These are phyloP conservation scores for Alternaria panax DNA, from an alignment of 2,329 filamentous ascomycete genomes.

Conservation along the genomic window DNA sequence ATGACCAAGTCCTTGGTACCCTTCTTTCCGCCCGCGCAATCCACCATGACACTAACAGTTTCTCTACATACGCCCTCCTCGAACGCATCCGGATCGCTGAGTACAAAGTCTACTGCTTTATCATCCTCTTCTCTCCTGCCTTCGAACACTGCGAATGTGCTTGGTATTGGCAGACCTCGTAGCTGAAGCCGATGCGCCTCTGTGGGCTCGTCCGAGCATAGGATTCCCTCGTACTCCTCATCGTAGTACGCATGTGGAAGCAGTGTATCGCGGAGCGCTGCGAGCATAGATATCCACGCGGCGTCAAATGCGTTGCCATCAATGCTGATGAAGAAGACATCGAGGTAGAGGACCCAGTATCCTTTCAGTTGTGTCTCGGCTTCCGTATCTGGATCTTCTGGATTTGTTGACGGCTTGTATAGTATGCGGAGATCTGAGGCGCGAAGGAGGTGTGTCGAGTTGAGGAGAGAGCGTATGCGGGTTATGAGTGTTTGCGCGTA, in stretches of 20 bases:
- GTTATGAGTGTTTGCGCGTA: slow-evolving; percentile 87
- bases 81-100: slow-evolving; percentile 87
- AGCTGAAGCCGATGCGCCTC: slow-evolving; percentile 66
- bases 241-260: slow-evolving; percentile 86
- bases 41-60: slow-evolving; percentile 82
- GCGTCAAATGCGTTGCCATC: slow-evolving; percentile 93
- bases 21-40: slow-evolving; percentile 69
- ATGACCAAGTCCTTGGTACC: slow-evolving; percentile 68
- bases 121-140: slow-evolving; percentile 54
- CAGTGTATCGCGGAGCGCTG: slow-evolving; percentile 78
- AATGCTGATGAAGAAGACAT: slow-evolving; percentile 91
- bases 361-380: slow-evolving; percentile 69
- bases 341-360: slow-evolving; percentile 95
- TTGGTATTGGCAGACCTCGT: slow-evolving; percentile 73
- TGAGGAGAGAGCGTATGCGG: slow-evolving; percentile 77
- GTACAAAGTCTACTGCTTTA: slow-evolving; percentile 66
- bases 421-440: slow-evolving; percentile 76
- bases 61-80: slow-evolving; percentile 89
- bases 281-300: slow-evolving; percentile 83
- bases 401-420: slow-evolving; percentile 60
- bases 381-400: slow-evolving; percentile 58
- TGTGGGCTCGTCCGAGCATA: slow-evolving; percentile 71
- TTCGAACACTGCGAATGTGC: slow-evolving; percentile 77
- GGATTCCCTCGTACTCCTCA: slow-evolving; percentile 75
- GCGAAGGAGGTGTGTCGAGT: slow-evolving; percentile 72